Base-by-base conservation (phyloP, 257 asterid species). In the Solanum virginianum region DNA sequence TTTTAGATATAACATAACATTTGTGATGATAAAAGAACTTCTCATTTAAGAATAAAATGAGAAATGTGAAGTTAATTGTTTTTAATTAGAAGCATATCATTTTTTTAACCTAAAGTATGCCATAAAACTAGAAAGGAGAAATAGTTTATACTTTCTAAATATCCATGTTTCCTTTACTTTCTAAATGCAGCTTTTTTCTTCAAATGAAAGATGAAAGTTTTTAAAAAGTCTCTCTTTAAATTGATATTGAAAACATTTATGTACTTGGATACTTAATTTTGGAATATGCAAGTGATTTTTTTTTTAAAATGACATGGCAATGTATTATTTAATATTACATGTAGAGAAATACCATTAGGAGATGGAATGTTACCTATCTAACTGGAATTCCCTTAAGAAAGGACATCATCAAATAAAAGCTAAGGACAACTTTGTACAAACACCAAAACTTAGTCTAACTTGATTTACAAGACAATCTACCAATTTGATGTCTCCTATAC, bases 401-500 rank as follows among this genome's bases (percentile, higher is more conserved):
- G 86, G 87, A 85, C 70, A 84, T 68, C 92, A 91, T 87, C 74
- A 80, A 32, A 39, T 85, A 82, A 90, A 90, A 93, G 94, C 84
- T 85, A 88, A 84, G 88, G 87, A 88, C 90, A 90, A 71, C 93
- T 90, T 92, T 89, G 88, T 86, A 86, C 92, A 88, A 91, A 85
- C 81, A 83, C 87, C 86, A 49, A 74, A 87, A 82, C 90, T 56
- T 80, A 83, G 74, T 43, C 41, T 91, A 87, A 95, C 99, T 95
- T 97, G 92, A 92, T 91, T 87, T 91, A 87, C 97, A 97, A 92
- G 93, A 84, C 87, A 97, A 94, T 92, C 94, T 85, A 93, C 49
- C 65, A 79, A 79, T 53, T 53, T 79, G 53, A 53, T 77, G 47
- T 84, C 94, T 87, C 87, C 80, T 24, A 13, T 36, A 24, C 84